These are phyloP conservation scores for Lipomyces chichibuensis DNA, from an alignment of 805 yeast genomes.

Conservation along the genomic window DNA sequence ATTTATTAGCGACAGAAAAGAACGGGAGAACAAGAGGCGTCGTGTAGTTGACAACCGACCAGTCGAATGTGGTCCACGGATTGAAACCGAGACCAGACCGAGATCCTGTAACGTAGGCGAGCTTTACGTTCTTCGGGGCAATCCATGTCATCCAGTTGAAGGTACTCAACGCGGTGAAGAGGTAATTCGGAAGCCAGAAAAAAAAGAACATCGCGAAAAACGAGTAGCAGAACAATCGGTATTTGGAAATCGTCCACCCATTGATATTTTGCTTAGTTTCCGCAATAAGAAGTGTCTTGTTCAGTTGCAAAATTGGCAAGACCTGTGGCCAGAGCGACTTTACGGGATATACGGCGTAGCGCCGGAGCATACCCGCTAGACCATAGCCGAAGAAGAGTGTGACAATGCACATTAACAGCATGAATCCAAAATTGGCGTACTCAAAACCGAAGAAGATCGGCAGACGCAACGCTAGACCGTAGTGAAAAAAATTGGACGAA, in stretches of 20 bases:
- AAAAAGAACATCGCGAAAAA: conserved; percentile 50
- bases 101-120: conserved; percentile 67
- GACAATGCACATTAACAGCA: conserved; percentile 52
- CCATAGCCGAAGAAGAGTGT: conserved; percentile 69
- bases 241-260: conserved; percentile 63
- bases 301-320: conserved; percentile 53
- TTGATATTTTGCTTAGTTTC: conserved; percentile 46
- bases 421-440: conserved; percentile 16
- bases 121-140: conserved; percentile 55
- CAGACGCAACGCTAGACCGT: conserved; percentile 42
- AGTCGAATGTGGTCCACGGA: conserved; percentile 67
- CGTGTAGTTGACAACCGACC: conserved; percentile 53
- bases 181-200: conserved; percentile 63
- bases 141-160: conserved; percentile 69
- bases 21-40: conserved; percentile 46
- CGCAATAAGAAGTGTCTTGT: conserved; percentile 9
- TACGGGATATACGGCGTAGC: conserved; percentile 60
- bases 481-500: conserved; percentile 48
- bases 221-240: conserved; percentile 51
- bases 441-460: conserved; percentile 26
- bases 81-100: conserved; percentile 63
- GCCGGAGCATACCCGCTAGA: conserved; percentile 61
- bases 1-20: conserved; percentile 50
- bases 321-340: conserved; percentile 66
- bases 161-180: conserved; percentile 61